Percentiles rank a stretch among this genome's conserved stretches.
Evolutionary conservation across 352 stramenopile species (phyloP).

Genomic region (Achlya hypogyna): DNA sequence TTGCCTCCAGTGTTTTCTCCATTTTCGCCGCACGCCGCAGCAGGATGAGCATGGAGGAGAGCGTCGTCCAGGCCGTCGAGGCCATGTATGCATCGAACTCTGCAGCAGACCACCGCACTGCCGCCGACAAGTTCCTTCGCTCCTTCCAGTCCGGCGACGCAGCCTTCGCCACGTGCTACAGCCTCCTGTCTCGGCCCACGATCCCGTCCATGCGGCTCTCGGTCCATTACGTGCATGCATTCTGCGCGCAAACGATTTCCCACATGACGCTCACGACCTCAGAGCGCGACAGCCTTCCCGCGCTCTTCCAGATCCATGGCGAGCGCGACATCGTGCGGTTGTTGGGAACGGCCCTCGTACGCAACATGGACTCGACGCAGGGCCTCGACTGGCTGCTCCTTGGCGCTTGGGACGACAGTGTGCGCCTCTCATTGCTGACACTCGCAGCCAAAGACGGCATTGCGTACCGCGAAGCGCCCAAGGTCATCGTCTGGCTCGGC

Average conservation of each 20-base stretch:
- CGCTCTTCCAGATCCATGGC: constrained; percentile 18
- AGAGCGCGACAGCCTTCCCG: background rate
- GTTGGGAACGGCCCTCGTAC: constrained; percentile 23
- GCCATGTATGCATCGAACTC: constrained; percentile 12
- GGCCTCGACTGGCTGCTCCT: constrained; percentile 17
- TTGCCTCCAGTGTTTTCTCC: background rate
- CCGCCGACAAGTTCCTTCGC: constrained; percentile 64
- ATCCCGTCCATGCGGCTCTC: background rate
- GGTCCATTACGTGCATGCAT: background rate
- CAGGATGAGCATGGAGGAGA: constrained; percentile 7
- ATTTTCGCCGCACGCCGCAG: background rate
- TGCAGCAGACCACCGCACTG: constrained; percentile 1
- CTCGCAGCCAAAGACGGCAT: constrained; percentile 9
- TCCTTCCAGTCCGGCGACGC: constrained; percentile 71
- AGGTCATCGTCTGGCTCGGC: constrained; percentile 15
- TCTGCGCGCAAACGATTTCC: constrained; percentile 5
- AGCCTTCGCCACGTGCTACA: constrained; percentile 68
- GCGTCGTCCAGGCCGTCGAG: constrained; percentile 14
- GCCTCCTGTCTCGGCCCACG: constrained; percentile 29
- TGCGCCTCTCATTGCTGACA: constrained; percentile 16
- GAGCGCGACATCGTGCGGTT: constrained; percentile 25
- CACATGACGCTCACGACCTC: constrained; percentile 8
- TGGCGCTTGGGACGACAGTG: constrained; percentile 8
- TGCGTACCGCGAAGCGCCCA: constrained; percentile 11
- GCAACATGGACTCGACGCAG: constrained; percentile 16